Evolutionary conservation across 2,329 filamentous ascomycete species (phyloP).

Genomic region (Dothideomycetes sp.): DNA sequence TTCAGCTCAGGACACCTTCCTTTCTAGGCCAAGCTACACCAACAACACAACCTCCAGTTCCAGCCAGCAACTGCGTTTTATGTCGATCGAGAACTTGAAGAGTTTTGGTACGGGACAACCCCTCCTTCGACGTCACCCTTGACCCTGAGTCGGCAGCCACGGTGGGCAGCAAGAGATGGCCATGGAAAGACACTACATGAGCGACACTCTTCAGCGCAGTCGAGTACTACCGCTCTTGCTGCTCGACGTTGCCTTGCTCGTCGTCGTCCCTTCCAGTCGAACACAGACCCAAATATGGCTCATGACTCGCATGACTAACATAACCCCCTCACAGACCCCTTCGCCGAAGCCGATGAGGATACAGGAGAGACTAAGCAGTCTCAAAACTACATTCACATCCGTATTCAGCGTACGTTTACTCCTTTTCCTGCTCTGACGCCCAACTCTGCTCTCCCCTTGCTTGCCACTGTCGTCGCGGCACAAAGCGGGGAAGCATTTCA

Average conservation of each 20-base stretch:
- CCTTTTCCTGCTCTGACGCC: slow-evolving; percentile 1
- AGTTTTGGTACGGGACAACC: slow-evolving; percentile 65
- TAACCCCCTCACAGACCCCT: slow-evolving; percentile 65
- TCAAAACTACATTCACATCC: slow-evolving; percentile 92
- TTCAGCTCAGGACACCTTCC: too few species aligned
- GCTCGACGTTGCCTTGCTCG: too few species aligned
- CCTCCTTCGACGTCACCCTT: slow-evolving; percentile 12
- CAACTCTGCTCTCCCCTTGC: background rate
- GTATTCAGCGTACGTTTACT: slow-evolving; percentile 80
- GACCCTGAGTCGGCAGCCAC: slow-evolving; percentile 3
- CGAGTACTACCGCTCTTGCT: too few species aligned
- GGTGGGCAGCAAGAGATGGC: too few species aligned
- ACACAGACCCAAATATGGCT: too few species aligned
- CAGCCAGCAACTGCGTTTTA: slow-evolving; percentile 44
- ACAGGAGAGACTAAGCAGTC: slow-evolving; percentile 89
- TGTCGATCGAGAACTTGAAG: slow-evolving; percentile 97
- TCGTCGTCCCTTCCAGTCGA: slow-evolving; percentile 8
- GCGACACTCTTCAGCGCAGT: too few species aligned
- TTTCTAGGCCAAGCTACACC: too few species aligned
- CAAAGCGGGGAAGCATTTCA: slow-evolving; percentile 5
- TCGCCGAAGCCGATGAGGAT: slow-evolving; percentile 99
- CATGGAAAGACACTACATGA: too few species aligned
- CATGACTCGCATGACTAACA: slow-evolving; percentile 4
- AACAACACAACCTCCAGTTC: slow-evolving; percentile 8
- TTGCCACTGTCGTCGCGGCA: background rate